Evolutionary conservation across 352 stramenopile species (phyloP).

Genomic region (Globisporangium paroecandrum): DNA sequence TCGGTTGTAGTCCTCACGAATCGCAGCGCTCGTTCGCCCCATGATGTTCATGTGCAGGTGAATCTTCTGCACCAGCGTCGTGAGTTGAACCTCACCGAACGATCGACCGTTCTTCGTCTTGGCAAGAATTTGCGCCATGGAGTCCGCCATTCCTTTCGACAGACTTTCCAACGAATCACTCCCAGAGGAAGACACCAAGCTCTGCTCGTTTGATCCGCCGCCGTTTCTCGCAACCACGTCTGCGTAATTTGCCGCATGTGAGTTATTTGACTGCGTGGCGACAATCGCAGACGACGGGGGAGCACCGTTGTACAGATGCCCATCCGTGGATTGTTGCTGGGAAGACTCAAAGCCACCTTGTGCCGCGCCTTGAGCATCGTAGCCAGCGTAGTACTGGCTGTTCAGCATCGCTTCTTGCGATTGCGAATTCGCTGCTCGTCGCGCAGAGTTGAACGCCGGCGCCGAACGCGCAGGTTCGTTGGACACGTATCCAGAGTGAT

Average conservation of each 20-base stretch:
- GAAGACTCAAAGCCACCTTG: conserved; percentile 8
- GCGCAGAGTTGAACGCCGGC: conserved; percentile 1
- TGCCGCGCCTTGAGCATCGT: not conserved
- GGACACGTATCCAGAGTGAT: conserved; percentile 5
- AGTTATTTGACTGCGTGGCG: conserved; percentile 10
- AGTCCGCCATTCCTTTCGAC: conserved; percentile 31
- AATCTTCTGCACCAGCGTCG: conserved; percentile 36
- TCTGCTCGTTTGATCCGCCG: conserved; percentile 9
- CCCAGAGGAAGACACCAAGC: conserved; percentile 11
- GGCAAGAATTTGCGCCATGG: conserved; percentile 35
- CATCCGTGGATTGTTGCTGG: conserved; percentile 15
- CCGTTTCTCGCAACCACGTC: conserved; percentile 21
- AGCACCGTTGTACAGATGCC: conserved; percentile 13
- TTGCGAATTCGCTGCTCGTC: conserved; percentile 5
- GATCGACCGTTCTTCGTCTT: conserved; percentile 26
- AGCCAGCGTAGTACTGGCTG: conserved; percentile 14
- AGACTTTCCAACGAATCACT: conserved; percentile 28
- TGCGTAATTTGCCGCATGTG: conserved; percentile 20
- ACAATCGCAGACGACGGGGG: conserved; percentile 14
- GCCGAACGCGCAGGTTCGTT: not conserved
- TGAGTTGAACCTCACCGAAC: conserved; percentile 35
- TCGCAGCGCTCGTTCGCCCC: conserved; percentile 31
- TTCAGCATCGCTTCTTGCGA: conserved; percentile 11
- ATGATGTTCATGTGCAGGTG: conserved; percentile 43
- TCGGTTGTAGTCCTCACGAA: conserved; percentile 35